Evolutionary conservation across 768 basidiomycete genomes (phyloP).

Genomic region (Royoungia palumana): DNA sequence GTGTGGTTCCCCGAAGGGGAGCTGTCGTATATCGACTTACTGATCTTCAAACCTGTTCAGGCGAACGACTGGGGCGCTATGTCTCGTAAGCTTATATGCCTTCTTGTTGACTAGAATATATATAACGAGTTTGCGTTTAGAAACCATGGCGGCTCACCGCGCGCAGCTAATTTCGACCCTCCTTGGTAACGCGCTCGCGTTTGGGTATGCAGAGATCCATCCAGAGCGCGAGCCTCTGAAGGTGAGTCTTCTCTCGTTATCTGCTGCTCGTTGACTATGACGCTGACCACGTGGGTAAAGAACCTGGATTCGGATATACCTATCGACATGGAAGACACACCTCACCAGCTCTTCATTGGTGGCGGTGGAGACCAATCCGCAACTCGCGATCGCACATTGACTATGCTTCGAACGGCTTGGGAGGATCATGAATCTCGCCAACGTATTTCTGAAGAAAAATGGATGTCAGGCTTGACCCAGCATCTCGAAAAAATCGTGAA

Average conservation of each 20-base stretch:
- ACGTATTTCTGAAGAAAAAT: constrained; percentile 26
- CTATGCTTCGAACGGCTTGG: constrained; percentile 18
- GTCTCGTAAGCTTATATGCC: constrained; percentile 43
- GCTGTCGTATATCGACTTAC: neutral
- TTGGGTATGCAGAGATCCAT: constrained; percentile 44
- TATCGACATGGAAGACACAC: constrained; percentile 39
- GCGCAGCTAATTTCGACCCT: constrained; percentile 40
- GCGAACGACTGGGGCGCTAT: constrained; percentile 64
- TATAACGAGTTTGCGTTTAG: constrained; percentile 22
- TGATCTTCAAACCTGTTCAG: constrained; percentile 16
- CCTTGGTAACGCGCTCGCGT: constrained; percentile 46
- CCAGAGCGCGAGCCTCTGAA: constrained; percentile 49
- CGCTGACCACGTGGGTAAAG: constrained; percentile 24
- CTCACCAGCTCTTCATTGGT: constrained; percentile 34
- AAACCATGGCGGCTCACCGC: constrained; percentile 49
- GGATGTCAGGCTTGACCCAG: constrained; percentile 36
- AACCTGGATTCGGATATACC: constrained; percentile 50
- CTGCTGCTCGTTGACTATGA: neutral
- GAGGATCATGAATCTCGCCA: constrained; percentile 19
- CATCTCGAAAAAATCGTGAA: constrained; percentile 41
- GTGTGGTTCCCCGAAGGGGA: neutral
- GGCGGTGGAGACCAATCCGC: constrained; percentile 13
- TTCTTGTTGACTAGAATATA: neutral
- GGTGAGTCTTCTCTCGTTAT: constrained; percentile 26
- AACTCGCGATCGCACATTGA: constrained; percentile 14